Percentiles rank a stretch among this genome's conserved stretches.
These are phyloP conservation scores for Prillingera fragicola DNA, from an alignment of 1,284 basidiomycete genomes.

Conservation along the genomic window DNA sequence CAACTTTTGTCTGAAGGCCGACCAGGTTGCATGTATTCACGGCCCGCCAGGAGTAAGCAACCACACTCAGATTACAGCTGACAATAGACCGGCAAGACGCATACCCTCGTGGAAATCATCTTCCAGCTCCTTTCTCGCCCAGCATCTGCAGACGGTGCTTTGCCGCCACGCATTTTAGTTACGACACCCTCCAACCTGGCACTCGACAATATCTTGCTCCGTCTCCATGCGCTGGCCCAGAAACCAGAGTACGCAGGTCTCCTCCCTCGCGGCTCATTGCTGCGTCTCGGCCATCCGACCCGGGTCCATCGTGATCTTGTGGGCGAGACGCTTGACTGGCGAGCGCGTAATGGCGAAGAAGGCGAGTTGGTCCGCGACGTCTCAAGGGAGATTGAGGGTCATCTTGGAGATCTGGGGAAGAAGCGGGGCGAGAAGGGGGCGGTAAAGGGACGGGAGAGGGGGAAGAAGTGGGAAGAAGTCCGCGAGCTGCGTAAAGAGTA, in stretches of 20 bases:
- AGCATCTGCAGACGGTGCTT: conserved; percentile 24
- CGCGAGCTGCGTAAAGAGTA: conserved; percentile 84
- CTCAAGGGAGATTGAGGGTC: conserved; percentile 69
- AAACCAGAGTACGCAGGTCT: conserved; percentile 25
- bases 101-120: conserved; percentile 84
- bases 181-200: conserved; percentile 48
- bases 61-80: background rate
- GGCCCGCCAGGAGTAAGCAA: conserved; percentile 75
- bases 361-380: conserved; percentile 77
- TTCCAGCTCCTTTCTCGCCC: conserved; percentile 62
- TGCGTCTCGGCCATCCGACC: conserved; percentile 87
- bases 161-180: conserved; percentile 53
- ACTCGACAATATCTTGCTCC: conserved; percentile 75
- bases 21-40: conserved; percentile 87
- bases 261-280: conserved; percentile 51
- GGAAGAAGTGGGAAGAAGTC: conserved; percentile 86
- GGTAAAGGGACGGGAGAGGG: conserved; percentile 60
- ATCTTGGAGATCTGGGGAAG: conserved; percentile 63
- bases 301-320: conserved; percentile 76
- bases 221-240: conserved; percentile 52
- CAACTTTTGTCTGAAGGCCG: conserved; percentile 39
- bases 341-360: conserved; percentile 70
- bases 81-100: conserved; percentile 73
- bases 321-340: conserved; percentile 78
- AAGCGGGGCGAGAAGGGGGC: conserved; percentile 68